Conservation (phyloP, 306 rosid genomes). For the Medicago ruthenica region DNA sequence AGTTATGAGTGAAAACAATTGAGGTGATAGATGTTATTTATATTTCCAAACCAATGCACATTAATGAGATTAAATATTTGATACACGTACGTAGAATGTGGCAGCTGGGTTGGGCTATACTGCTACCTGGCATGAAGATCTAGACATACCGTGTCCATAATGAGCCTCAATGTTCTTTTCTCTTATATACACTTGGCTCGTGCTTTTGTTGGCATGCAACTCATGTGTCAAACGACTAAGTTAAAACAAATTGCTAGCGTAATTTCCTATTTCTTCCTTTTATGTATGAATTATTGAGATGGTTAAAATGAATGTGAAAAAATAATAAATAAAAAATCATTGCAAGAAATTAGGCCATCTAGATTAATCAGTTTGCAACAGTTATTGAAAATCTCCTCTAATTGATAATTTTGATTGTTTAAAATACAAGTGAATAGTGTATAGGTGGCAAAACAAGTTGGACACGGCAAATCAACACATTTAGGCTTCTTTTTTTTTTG, state of each 20-base stretch:
- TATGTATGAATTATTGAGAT: constrained; percentile 10
- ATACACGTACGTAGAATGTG: constrained; percentile 67
- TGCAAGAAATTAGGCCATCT: background rate
- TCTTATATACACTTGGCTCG: constrained; percentile 74
- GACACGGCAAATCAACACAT: too few species aligned
- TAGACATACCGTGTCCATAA: constrained; percentile 67
- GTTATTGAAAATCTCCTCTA: background rate
- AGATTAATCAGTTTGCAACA: background rate
- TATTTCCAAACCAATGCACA: constrained; percentile 28
- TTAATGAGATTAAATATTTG: constrained; percentile 1
- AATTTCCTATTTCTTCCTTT: background rate
- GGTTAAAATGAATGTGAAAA: constrained; percentile 13
- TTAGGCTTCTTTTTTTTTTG: too few species aligned
- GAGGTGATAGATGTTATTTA: constrained; percentile 39
- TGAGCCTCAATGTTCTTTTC: constrained; percentile 51
- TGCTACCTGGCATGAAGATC: constrained; percentile 76
- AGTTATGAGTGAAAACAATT: background rate
- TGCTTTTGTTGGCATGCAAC: constrained; percentile 42
- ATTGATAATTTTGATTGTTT: background rate
- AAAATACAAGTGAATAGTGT: background rate
- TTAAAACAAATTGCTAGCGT: constrained; percentile 20
- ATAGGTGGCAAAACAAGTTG: too few species aligned
- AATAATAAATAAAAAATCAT: too few species aligned
- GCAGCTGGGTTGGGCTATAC: constrained; percentile 41
- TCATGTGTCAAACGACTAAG: constrained; percentile 54